Base-by-base conservation (phyloP, 1,284 basidiomycete species). In the Pholiota adiposa region DNA sequence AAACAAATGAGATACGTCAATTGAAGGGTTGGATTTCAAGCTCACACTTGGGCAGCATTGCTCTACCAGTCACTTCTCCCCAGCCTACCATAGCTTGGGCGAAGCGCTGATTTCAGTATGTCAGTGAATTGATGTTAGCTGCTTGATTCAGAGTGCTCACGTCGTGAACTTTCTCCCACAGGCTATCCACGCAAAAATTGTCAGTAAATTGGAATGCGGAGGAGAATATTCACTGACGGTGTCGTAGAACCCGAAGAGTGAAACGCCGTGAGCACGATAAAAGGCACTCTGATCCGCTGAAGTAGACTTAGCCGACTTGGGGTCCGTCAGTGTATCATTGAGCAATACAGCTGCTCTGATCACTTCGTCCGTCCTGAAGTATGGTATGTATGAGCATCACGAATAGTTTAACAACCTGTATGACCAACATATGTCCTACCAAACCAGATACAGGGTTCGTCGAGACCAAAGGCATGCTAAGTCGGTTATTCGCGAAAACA, bases 11-110 rank as follows among this genome's bases (percentile, higher is more conserved):
- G 2, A 34, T 16, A 51, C 25, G 23, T 12, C 8, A 8, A 14
- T 44, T 12, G 3, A 16, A 36, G 21, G 38, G 9, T 25, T n/a
- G n/a, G 16, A 9, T 25, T 44, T 33, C 11, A n/a, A 16, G 60
- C 29, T 33, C 25, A 72, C 71, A 67, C 62, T 69, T 60, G 2
- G 69, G 61, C 2, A 73, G 59, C 52, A 68, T 70, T 4, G 64
- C 66, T 46, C 61, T 68, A 27, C 70, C 73, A 9, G 65, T 69
- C 5, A 67, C 68, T 4, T 63, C 59, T 2, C 69, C 70, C 69
- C 66, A 70, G 12, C 69, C 73, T 0, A 69, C 61, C 72, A 75
- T 74, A 8, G 67, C 67, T 43, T 63, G 61, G 0, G 61, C 66
- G 51, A 75, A 75, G 12, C 70, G 67, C 51, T 61, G 50, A 31